A percentile compares a stretch with the other conserved stretches of the same genome.
These are phyloP conservation scores for Solanum sejunctum DNA, from an alignment of 257 asterid genomes.

Conservation along the genomic window DNA sequence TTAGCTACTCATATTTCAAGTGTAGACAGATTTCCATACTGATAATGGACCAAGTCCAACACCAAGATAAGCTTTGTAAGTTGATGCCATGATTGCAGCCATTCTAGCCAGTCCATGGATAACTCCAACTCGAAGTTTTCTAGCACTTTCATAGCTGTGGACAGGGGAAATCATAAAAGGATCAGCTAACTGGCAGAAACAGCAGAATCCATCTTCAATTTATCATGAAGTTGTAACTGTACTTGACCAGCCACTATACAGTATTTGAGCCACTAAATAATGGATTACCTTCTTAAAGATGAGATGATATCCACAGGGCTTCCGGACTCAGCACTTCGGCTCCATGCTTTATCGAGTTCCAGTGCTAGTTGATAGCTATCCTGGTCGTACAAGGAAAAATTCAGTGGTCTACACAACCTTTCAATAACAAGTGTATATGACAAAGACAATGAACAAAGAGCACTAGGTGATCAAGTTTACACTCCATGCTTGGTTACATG, in stretches of 20 bases:
- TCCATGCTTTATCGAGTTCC: slow-evolving; percentile 68
- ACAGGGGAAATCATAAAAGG: slow-evolving; percentile 5
- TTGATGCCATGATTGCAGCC: slow-evolving; percentile 96
- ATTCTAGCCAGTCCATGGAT: slow-evolving; percentile 96
- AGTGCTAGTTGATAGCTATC: slow-evolving; percentile 86
- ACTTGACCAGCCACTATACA: not conserved
- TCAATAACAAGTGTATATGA: not conserved
- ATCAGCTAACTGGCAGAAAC: not conserved
- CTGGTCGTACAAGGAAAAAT: slow-evolving; percentile 19
- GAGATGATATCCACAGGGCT: slow-evolving; percentile 47
- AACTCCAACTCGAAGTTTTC: slow-evolving; percentile 71
- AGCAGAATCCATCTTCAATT: not conserved
- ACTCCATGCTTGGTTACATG: not conserved
- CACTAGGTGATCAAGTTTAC: not conserved
- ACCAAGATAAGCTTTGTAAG: slow-evolving; percentile 86
- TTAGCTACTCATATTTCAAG: not conserved
- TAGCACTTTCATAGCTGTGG: slow-evolving; percentile 66
- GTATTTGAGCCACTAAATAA: not conserved
- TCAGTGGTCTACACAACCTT: not conserved
- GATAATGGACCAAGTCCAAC: slow-evolving; percentile 92
- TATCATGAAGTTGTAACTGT: not conserved
- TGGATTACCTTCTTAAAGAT: slow-evolving; percentile 44
- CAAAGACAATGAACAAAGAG: not conserved
- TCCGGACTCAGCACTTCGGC: slow-evolving; percentile 31
- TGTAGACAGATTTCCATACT: slow-evolving; percentile 22